Evolutionary conservation across 169 alveolate genomes (phyloP).

Genomic region (Plasmodium cynomolgi): DNA sequence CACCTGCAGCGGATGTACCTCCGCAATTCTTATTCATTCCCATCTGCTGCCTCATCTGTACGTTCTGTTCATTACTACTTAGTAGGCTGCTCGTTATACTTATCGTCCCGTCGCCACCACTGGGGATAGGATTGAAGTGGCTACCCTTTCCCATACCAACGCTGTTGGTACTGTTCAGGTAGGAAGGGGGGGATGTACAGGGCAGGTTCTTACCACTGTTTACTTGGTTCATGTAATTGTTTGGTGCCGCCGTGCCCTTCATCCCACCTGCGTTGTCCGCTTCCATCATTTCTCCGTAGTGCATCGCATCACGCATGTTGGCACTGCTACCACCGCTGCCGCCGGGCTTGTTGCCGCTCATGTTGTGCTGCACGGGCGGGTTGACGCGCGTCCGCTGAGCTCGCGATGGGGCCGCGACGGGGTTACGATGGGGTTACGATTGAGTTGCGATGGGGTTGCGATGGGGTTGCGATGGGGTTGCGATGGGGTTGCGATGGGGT

Average conservation of each 20-base stretch:
- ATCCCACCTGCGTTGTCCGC: constrained; percentile 14
- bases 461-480: background rate
- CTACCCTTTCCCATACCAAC: background rate
- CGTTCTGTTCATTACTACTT: constrained; percentile 35
- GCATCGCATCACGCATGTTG: constrained; percentile 15
- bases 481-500: too few species aligned
- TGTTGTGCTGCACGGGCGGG: background rate
- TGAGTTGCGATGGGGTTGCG: too few species aligned
- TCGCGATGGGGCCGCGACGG: background rate
- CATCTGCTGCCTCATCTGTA: constrained; percentile 31
- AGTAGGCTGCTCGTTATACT: constrained; percentile 60
- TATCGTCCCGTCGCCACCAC: constrained; percentile 10
- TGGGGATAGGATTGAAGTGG: background rate
- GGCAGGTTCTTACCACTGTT: background rate
- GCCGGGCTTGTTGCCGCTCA: constrained; percentile 13
- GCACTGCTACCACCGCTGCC: background rate
- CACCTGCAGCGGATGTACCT: background rate
- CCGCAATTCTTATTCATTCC: constrained; percentile 58
- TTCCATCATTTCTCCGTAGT: background rate
- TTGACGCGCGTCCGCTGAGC: background rate
- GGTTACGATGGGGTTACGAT: too few species aligned
- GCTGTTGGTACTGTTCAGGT: constrained; percentile 2
- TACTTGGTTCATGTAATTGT: constrained; percentile 25
- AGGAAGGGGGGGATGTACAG: background rate
- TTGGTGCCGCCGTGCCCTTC: background rate